These are phyloP conservation scores for Stagonosporopsis chrysanthemi DNA, from an alignment of 2,329 filamentous ascomycete species.

Conservation along the genomic window DNA sequence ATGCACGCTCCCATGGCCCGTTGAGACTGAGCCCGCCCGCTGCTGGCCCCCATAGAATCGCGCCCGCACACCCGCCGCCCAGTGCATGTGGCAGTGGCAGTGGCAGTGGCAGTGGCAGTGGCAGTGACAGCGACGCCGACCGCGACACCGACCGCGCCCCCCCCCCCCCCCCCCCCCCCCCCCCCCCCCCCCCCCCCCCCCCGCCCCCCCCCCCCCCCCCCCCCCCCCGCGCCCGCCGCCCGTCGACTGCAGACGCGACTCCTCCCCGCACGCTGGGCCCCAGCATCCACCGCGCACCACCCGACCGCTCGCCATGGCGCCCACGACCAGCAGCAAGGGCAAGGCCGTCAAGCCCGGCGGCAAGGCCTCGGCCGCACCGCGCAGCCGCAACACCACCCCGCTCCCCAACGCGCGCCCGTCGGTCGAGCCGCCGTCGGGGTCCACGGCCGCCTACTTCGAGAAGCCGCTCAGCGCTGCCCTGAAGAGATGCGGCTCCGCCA, in stretches of 20 bases:
- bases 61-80: background rate
- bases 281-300: background rate
- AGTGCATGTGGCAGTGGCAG: background rate
- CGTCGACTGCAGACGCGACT: slow-evolving; percentile 7
- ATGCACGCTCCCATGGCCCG: too few relatives aligned
- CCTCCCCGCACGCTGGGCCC: background rate
- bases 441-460: slow-evolving; percentile 67
- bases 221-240: background rate
- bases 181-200: background rate
- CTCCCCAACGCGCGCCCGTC: slow-evolving; percentile 62
- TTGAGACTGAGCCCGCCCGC: too few relatives aligned
- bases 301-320: slow-evolving; percentile 37
- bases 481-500: slow-evolving; percentile 65
- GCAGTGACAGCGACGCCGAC: too few relatives aligned
- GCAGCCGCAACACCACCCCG: slow-evolving; percentile 81
- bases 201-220: too few relatives aligned
- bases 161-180: background rate
- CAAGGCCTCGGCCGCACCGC: slow-evolving; percentile 44
- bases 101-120: too few relatives aligned
- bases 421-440: slow-evolving; percentile 41
- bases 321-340: slow-evolving; percentile 50
- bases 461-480: slow-evolving; percentile 63
- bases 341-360: slow-evolving; percentile 60
- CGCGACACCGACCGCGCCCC: background rate
- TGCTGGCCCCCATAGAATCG: too few relatives aligned